Percentiles rank a stretch among this genome's conserved stretches.
Conservation (phyloP, 495 filamentous ascomycete species). For the Neurospora discreta region DNA sequence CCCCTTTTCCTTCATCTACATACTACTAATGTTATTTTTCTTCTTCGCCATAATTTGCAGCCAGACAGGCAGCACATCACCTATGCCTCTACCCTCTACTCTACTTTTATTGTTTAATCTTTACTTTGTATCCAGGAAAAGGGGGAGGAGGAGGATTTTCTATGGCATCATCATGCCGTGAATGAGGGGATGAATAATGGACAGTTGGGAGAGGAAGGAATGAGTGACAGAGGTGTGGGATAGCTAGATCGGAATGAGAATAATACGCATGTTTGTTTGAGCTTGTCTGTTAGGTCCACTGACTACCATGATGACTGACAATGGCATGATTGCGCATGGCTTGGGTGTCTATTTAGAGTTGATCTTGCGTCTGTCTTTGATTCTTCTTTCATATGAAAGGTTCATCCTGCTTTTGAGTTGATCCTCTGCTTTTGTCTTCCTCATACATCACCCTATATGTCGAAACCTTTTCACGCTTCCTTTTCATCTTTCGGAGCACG, state of each 20-base stretch:
- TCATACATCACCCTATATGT: neutral
- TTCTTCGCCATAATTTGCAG: no score
- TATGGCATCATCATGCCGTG: no score
- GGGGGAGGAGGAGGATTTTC: no score
- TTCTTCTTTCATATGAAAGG: neutral
- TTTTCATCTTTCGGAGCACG: neutral
- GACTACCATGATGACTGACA: no score
- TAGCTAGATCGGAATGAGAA: neutral
- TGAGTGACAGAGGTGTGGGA: neutral
- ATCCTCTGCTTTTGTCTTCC: neutral
- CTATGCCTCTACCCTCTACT: no score
- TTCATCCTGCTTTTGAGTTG: neutral
- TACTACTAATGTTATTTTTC: no score
- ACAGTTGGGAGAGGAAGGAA: no score
- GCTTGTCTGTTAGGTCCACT: neutral
- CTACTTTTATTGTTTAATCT: no score
- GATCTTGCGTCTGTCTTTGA: neutral
- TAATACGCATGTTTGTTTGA: neutral
- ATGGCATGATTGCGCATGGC: neutral
- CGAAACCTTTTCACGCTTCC: neutral
- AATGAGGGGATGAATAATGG: no score
- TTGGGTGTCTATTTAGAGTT: neutral
- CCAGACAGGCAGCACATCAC: no score
- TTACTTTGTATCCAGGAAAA: no score
- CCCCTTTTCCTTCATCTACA: neutral